Percentiles rank a stretch among this genome's conserved stretches.
Conservation (phyloP, 1,139 yeast species). For the Candida sp. region DNA sequence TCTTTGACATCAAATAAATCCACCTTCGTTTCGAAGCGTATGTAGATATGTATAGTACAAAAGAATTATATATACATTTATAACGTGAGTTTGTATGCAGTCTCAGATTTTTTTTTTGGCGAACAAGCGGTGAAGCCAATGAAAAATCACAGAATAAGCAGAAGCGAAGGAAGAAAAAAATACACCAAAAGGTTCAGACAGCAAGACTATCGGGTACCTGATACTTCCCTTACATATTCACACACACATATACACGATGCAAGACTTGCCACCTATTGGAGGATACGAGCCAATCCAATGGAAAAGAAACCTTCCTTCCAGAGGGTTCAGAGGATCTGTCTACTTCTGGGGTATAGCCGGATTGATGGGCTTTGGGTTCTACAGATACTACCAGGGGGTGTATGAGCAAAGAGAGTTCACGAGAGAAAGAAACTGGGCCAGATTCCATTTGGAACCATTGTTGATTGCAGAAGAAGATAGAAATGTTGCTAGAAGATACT, state of each 20-base stretch:
- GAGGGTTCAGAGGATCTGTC: constrained; percentile 82
- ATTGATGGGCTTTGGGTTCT: constrained; percentile 74
- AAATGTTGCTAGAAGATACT: constrained; percentile 73
- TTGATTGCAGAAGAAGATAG: constrained; percentile 86
- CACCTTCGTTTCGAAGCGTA: neutral
- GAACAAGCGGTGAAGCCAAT: constrained; percentile 6
- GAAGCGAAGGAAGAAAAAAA: neutral
- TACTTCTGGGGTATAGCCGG: constrained; percentile 70
- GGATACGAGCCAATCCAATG: constrained; percentile 91
- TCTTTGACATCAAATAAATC: constrained; percentile 67
- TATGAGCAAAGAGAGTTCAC: constrained; percentile 78
- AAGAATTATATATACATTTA: neutral
- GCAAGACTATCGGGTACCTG: neutral
- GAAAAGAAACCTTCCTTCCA: constrained; percentile 84
- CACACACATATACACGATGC: constrained; percentile 36
- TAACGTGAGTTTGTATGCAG: neutral
- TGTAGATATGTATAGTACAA: neutral
- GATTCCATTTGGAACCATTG: constrained; percentile 75
- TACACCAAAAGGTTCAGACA: neutral
- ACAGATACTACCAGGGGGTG: constrained; percentile 67
- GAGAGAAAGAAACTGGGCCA: constrained; percentile 80
- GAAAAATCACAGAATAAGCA: constrained; percentile 6
- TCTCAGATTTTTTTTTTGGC: no score
- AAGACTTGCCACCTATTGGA: constrained; percentile 88
- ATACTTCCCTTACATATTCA: neutral